Conservation (phyloP, 352 stramenopile genomes). For the Phytophthora hybrid region DNA sequence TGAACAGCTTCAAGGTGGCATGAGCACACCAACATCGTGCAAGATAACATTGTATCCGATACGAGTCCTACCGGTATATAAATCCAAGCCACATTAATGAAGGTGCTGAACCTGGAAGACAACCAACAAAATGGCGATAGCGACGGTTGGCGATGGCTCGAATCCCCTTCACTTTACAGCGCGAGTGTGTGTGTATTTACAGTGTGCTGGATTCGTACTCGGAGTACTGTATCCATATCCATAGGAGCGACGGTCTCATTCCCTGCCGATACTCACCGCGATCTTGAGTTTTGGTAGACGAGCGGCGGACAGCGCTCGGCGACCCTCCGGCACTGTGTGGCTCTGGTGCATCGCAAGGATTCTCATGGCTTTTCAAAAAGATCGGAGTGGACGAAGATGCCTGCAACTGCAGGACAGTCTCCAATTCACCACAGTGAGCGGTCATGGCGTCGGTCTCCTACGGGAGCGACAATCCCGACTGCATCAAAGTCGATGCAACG, state of each 20-base stretch:
- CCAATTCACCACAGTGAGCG: not conserved
- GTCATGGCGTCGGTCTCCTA: conserved; percentile 35
- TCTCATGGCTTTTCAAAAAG: conserved; percentile 27
- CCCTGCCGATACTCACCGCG: no score
- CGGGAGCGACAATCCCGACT: conserved; percentile 22
- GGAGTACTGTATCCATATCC: no score
- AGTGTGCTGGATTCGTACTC: no score
- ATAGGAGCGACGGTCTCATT: no score
- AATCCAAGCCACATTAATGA: no score
- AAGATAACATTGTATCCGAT: not conserved
- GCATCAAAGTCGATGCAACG: conserved; percentile 15
- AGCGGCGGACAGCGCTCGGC: not conserved
- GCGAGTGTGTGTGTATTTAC: not conserved
- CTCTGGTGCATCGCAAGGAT: conserved; percentile 22
- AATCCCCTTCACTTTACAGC: not conserved
- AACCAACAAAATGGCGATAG: no score
- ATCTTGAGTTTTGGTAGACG: not conserved
- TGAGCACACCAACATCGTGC: no score
- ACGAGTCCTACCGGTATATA: no score
- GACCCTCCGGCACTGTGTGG: conserved; percentile 8
- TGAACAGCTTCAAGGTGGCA: not conserved
- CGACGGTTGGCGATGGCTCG: not conserved
- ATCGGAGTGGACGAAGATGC: conserved; percentile 8
- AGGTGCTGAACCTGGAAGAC: no score
- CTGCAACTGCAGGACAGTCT: conserved; percentile 10